phyloP scores from a whole-genome alignment of 176 grass and related monocot genomes.

The Areca catechu region DNA sequence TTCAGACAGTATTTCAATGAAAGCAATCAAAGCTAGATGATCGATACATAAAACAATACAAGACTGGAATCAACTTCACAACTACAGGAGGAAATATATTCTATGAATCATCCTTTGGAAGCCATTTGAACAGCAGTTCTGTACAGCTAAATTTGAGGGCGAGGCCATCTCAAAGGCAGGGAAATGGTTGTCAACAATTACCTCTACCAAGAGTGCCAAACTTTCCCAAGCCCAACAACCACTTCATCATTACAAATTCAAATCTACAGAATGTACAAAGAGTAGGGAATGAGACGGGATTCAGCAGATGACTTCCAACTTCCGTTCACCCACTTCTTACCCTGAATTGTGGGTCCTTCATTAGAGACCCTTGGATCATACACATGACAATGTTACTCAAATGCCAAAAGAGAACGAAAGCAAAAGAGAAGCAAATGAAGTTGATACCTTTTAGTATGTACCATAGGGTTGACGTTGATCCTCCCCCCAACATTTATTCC shows the following conservation, averaged over 20 bases:
- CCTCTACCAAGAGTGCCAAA: constrained; percentile 49
- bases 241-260: constrained; percentile 62
- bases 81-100: constrained; percentile 25
- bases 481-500: constrained; percentile 40
- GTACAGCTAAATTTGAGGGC: constrained; percentile 78
- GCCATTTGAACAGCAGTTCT: constrained; percentile 52
- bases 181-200: constrained; percentile 48
- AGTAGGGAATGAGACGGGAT: constrained; percentile 27
- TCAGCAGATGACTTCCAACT: constrained; percentile 48
- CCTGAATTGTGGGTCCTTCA: too few species aligned
- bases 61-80: not conserved
- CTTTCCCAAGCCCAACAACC: constrained; percentile 42
- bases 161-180: constrained; percentile 48
- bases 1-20: too few species aligned
- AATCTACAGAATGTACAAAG: constrained; percentile 78
- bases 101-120: constrained; percentile 30
- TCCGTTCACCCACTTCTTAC: not conserved
- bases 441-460: constrained; percentile 44
- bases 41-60: too few species aligned
- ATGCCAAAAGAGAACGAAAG: constrained; percentile 30
- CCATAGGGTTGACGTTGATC: constrained; percentile 23
- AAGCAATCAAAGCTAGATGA: too few species aligned
- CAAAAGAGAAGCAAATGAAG: constrained; percentile 16
- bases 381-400: not conserved
- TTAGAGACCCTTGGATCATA: too few species aligned